phyloP scores from a whole-genome alignment of 345 rosid genomes.

The Rhizophora apiculata region DNA sequence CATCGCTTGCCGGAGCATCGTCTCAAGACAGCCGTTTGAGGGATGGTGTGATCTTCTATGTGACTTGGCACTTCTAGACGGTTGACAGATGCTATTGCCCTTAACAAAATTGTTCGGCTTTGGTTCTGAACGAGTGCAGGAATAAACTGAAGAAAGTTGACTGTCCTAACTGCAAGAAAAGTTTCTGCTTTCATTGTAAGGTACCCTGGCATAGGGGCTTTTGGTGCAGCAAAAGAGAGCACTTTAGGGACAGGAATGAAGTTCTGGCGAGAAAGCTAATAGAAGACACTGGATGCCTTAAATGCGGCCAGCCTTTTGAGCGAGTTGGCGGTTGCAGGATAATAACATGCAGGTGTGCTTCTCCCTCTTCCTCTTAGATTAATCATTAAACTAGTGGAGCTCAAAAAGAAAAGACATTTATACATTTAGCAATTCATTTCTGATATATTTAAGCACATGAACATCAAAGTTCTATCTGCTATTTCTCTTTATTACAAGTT shows the following conservation, averaged over 20 bases:
- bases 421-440: no score
- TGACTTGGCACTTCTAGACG: constrained; percentile 4
- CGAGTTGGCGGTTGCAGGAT: neutral
- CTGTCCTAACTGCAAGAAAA: constrained; percentile 18
- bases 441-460: no score
- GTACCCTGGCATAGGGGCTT: constrained; percentile 19
- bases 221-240: constrained; percentile 12
- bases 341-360: constrained; percentile 7
- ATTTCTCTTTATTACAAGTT: no score
- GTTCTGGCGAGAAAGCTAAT: neutral
- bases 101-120: constrained; percentile 11
- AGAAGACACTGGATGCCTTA: constrained; percentile 4
- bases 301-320: constrained; percentile 13
- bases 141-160: constrained; percentile 12
- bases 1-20: neutral
- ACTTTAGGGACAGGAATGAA: constrained; percentile 12
- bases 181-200: constrained; percentile 23
- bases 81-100: constrained; percentile 25
- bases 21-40: constrained; percentile 8
- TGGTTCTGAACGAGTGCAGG: constrained; percentile 25
- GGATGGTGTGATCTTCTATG: constrained; percentile 23
- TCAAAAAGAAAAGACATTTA: no score
- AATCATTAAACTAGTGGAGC: no score
- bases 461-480: no score
- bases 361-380: neutral